Evolutionary conservation across 1,139 yeast genomes (phyloP).

Genomic region (Nakaseomyces sp.): DNA sequence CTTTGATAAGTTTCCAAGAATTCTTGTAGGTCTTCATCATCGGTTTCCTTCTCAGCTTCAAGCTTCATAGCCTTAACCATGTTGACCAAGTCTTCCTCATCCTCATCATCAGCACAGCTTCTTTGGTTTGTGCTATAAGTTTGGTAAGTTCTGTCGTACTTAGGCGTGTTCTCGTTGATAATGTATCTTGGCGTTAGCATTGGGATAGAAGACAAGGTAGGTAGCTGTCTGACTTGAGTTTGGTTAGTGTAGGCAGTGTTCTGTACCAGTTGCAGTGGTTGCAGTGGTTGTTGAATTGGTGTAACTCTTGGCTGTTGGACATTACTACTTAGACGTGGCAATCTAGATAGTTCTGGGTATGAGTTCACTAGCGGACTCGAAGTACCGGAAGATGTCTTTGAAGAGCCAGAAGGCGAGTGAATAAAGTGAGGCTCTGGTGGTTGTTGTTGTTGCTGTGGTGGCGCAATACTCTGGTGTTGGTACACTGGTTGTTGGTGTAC

Average conservation of each 20-base stretch:
- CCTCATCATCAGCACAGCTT: conserved; percentile 14
- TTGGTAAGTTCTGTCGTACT: conserved; percentile 3
- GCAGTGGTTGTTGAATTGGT: conserved; percentile 3
- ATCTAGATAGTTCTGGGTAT: conserved; percentile 11
- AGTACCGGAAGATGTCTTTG: conserved; percentile 2
- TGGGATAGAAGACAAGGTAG: conserved; percentile 12
- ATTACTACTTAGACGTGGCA: conserved; percentile 13
- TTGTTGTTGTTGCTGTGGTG: conserved; percentile 5
- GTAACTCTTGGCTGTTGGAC: conserved; percentile 4
- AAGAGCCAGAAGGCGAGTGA: background rate
- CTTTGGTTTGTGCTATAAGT: conserved; percentile 22
- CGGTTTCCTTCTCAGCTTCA: conserved; percentile 10
- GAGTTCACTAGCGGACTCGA: conserved; percentile 1
- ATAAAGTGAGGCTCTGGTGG: conserved; percentile 3
- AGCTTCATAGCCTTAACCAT: conserved; percentile 7
- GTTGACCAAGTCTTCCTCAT: conserved; percentile 3
- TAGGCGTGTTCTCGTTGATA: conserved; percentile 10
- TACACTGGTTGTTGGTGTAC: conserved; percentile 7
- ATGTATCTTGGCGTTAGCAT: conserved; percentile 13
- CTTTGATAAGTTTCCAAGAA: conserved; percentile 12
- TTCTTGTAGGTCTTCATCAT: conserved; percentile 8
- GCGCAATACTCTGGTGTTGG: conserved; percentile 2
- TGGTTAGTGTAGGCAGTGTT: background rate
- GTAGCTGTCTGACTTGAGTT: conserved; percentile 7
- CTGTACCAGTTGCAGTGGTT: background rate